Evolutionary conservation across 139 green algal species (phyloP).

Genomic region (Coccomyxa sp.): DNA sequence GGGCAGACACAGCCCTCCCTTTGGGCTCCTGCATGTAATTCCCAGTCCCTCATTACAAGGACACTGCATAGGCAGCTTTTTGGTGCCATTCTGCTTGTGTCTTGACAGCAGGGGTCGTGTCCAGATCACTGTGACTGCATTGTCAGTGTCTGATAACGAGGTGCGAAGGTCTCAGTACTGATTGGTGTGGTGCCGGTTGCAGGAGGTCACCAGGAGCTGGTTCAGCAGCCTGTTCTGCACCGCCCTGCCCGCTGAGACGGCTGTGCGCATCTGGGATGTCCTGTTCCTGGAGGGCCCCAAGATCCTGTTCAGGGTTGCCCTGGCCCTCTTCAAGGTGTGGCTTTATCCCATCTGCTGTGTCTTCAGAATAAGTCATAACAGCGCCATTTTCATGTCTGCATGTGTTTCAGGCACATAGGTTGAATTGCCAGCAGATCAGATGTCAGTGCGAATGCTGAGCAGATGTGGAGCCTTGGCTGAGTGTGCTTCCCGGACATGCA

Average conservation of each 20-base stretch:
- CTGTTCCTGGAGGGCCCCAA: slow-evolving; percentile 70
- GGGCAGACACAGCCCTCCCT: no score
- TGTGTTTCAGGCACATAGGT: background rate
- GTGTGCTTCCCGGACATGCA: background rate
- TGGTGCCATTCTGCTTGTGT: no score
- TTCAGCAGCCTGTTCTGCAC: slow-evolving; percentile 16
- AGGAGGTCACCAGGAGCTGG: slow-evolving; percentile 4
- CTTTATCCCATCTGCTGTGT: background rate
- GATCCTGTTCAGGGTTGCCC: slow-evolving; percentile 71
- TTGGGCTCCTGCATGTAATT: no score
- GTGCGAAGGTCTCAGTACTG: no score
- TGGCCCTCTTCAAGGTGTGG: slow-evolving; percentile 65
- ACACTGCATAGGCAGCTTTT: no score
- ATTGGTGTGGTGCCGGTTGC: no score
- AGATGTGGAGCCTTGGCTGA: background rate
- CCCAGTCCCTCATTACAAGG: no score
- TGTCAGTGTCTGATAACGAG: no score
- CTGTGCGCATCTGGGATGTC: slow-evolving; percentile 60
- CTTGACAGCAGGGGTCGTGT: no score
- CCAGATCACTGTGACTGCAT: no score
- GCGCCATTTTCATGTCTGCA: background rate
- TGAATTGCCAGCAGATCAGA: no score
- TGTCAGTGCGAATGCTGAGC: no score
- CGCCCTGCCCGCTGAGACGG: slow-evolving; percentile 25
- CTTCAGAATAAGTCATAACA: background rate